A percentile compares a stretch with the other conserved stretches of the same genome.
phyloP scores from a whole-genome alignment of 306 rosid genomes.

The Parietaria judaica region DNA sequence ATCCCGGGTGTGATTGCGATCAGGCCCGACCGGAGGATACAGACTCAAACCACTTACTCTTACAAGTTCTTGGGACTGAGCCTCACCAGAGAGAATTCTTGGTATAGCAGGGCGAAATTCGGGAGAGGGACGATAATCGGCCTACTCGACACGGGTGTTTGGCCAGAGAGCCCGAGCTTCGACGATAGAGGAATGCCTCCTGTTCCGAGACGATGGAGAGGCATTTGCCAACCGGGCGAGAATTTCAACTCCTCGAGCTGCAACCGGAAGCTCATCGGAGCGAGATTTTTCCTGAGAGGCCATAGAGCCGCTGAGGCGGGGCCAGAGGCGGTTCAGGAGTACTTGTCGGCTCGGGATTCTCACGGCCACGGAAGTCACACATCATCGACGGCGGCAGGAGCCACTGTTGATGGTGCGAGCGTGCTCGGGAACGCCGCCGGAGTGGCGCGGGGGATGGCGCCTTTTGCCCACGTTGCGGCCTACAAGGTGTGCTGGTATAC shows the following conservation, averaged over 20 bases:
- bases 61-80: conserved; percentile 72
- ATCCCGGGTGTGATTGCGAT: conserved; percentile 66
- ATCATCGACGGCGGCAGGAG: conserved; percentile 74
- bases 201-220: conserved; percentile 69
- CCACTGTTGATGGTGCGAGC: conserved; percentile 43
- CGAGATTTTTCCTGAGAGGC: conserved; percentile 76
- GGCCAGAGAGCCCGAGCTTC: conserved; percentile 95
- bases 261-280: conserved; percentile 80
- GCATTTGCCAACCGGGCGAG: conserved; percentile 73
- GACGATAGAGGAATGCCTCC: conserved; percentile 63
- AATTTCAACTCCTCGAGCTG: conserved; percentile 62
- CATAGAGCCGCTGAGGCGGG: conserved; percentile 38
- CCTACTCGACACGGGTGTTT: conserved; percentile 82
- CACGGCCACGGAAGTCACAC: conserved; percentile 92
- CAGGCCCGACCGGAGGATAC: conserved; percentile 43
- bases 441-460: conserved; percentile 87
- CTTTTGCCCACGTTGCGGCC: conserved; percentile 66
- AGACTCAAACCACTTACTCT: conserved; percentile 77
- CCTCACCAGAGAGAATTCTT: conserved; percentile 37
- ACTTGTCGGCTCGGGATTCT: conserved; percentile 74
- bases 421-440: conserved; percentile 76
- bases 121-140: conserved; percentile 78
- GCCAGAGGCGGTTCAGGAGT: conserved; percentile 38
- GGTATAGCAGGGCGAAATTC: conserved; percentile 49
- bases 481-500: conserved; percentile 89